Conservation (phyloP, 768 basidiomycete species). For the Pleurotus salmoneostramineus region DNA sequence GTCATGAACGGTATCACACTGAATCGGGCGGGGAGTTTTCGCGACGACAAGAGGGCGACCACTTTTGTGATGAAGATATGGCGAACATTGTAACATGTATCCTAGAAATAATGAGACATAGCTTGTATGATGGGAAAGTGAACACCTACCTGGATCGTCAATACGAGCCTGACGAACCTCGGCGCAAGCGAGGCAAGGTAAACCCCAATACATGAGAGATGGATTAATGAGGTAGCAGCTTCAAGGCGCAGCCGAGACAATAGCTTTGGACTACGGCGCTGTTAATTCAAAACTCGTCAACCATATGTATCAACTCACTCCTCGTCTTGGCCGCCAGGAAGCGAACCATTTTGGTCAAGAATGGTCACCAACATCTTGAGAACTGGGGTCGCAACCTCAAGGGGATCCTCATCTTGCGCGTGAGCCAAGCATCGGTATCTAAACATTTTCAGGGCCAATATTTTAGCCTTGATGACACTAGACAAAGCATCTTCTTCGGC, state of each 20-base stretch:
- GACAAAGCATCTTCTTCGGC: slow-evolving; percentile 60
- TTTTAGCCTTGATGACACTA: slow-evolving; percentile 58
- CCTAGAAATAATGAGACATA: slow-evolving; percentile 39
- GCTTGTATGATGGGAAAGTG: neutral
- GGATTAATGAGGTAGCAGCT: slow-evolving; percentile 77
- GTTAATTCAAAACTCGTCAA: neutral
- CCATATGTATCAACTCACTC: slow-evolving; percentile 31
- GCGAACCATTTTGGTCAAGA: slow-evolving; percentile 65
- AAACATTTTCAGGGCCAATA: slow-evolving; percentile 76
- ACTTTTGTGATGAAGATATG: slow-evolving; percentile 74
- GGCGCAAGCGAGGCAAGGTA: slow-evolving; percentile 56
- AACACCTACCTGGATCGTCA: slow-evolving; percentile 68
- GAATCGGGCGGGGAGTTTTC: slow-evolving; percentile 67
- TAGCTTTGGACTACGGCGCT: slow-evolving; percentile 45
- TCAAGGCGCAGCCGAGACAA: slow-evolving; percentile 80
- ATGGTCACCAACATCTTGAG: slow-evolving; percentile 72
- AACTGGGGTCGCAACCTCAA: slow-evolving; percentile 70
- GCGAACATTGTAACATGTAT: slow-evolving; percentile 86
- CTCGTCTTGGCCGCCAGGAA: slow-evolving; percentile 40
- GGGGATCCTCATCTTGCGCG: slow-evolving; percentile 49
- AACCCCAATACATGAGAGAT: slow-evolving; percentile 56
- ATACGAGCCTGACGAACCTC: slow-evolving; percentile 66
- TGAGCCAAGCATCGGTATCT: slow-evolving; percentile 78
- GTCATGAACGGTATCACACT: slow-evolving; percentile 86
- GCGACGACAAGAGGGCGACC: slow-evolving; percentile 52